These are phyloP conservation scores for Calamus simplicifolius DNA, from an alignment of 176 grass and related monocot genomes.

Conservation along the genomic window DNA sequence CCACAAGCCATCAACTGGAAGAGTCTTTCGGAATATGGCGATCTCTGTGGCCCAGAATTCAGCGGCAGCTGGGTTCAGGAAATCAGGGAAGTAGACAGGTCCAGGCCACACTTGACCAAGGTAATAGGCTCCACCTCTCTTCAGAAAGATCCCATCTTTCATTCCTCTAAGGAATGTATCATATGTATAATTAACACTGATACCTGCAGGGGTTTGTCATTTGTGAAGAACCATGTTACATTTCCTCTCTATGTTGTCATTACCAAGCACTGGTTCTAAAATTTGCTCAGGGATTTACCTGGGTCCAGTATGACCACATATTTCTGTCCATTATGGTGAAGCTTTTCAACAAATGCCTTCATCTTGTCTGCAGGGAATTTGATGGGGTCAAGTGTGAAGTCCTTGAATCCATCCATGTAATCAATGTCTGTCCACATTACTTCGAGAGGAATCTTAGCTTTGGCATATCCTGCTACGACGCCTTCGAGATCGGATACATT, in stretches of 20 bases:
- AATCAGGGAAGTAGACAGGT: conserved; percentile 73
- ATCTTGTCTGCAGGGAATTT: conserved; percentile 54
- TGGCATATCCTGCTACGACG: conserved; percentile 71
- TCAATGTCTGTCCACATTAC: conserved; percentile 98
- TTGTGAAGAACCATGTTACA: no score
- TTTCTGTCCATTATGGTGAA: conserved; percentile 73
- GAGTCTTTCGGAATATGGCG: conserved; percentile 39
- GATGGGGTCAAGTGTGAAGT: conserved; percentile 66
- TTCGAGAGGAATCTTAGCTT: conserved; percentile 69
- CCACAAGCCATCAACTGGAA: conserved; percentile 85
- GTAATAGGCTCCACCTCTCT: conserved; percentile 56
- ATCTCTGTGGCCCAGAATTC: conserved; percentile 68
- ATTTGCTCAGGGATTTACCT: conserved; percentile 23
- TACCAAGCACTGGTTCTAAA: no score
- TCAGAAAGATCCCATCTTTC: conserved; percentile 57
- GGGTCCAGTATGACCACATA: conserved; percentile 80
- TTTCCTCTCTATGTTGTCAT: no score
- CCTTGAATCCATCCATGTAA: conserved; percentile 83
- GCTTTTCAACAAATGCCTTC: conserved; percentile 43
- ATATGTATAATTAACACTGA: conserved; percentile 50
- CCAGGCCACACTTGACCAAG: conserved; percentile 76
- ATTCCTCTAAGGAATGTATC: conserved; percentile 42
- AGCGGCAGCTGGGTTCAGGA: conserved; percentile 46
- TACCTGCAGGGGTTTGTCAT: conserved; percentile 29
- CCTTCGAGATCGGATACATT: conserved; percentile 51